Base-by-base conservation (phyloP, 2,329 filamentous ascomycete genomes). In the Clarireedia hainanense region DNA sequence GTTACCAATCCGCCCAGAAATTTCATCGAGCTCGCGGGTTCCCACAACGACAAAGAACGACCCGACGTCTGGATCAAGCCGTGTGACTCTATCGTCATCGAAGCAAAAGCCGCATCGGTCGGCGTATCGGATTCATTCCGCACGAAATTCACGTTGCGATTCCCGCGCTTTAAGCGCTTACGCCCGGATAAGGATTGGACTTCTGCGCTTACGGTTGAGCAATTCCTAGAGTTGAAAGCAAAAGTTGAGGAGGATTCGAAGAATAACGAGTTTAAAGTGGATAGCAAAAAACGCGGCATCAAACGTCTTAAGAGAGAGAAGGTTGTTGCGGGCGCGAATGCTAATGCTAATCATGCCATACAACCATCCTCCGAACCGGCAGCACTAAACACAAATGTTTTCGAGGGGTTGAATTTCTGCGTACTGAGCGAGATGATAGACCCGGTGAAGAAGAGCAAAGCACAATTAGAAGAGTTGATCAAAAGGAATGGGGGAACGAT, bases 41-140 rank as follows among this genome's bases (percentile, higher is more conserved):
- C 86, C 12, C 84, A 88, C 54, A 75, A 78, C 7, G 71, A 94
- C 65, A 76, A 80, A 59, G 92, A 97, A 70, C 77, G 79, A 47
- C 94, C 94, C 0, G 92, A 99, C 66, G 81, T 91, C 52, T 99
- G 91, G 91, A 97, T 99, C 66, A 85, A 86, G 36, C 91, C 94
- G 0, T 84, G 81, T 52, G 89, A 97, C 58, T 96, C 91, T 0
- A 72, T 99, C 15, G 90, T 99, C 1, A 65, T 99, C 0, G 86
- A 88, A 46, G 88, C 94, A 59, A 99, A 97, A 71, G 94, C 91
- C 3, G 86, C 92, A 0, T 89, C 85, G 20, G 81, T 95, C 0
- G 82, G 80, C 0, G 73, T 76, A 0, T 92, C 88, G 0, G 87
- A 91, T 52, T 83, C 87, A 57, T 97, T 96, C 68, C 84, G 86